A percentile compares a stretch with the other conserved stretches of the same genome.
Conservation (phyloP, 2,329 filamentous ascomycete species). For the Calycina herbarum region DNA sequence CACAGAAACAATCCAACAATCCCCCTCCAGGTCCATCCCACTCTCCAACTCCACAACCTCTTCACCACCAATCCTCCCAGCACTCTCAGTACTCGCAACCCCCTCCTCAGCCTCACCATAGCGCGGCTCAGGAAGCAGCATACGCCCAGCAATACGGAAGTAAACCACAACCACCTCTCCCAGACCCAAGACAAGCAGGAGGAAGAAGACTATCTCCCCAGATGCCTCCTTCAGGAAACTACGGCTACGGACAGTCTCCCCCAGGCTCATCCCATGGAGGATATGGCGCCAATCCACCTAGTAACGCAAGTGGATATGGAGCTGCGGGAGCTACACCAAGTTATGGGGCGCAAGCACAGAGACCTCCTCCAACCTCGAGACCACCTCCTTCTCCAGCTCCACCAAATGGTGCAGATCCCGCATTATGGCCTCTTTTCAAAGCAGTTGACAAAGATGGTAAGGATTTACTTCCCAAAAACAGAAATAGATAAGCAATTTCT, state of each 20-base stretch:
- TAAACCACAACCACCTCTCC: constrained; percentile 34
- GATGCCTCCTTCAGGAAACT: constrained; percentile 29
- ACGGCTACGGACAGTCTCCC: constrained; percentile 35
- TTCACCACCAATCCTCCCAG: constrained; percentile 45
- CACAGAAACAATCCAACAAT: constrained; percentile 13
- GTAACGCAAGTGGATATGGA: constrained; percentile 39
- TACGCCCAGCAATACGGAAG: constrained; percentile 30
- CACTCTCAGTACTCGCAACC: constrained; percentile 47
- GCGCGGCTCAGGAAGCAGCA: constrained; percentile 28
- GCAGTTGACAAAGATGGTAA: constrained; percentile 84
- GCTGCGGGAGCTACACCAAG: constrained; percentile 44
- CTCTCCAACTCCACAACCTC: constrained; percentile 16
- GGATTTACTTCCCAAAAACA: constrained; percentile 20
- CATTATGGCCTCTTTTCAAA: constrained; percentile 80
- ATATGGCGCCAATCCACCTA: constrained; percentile 1
- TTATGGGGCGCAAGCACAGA: constrained; percentile 45
- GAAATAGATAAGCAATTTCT: not conserved
- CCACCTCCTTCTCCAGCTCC: constrained; percentile 66
- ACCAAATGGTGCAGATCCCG: constrained; percentile 61
- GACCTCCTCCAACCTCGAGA: constrained; percentile 55
- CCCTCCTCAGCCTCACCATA: constrained; percentile 26
- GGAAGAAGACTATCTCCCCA: constrained; percentile 30
- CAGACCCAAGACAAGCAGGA: constrained; percentile 13
- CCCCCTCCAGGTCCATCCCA: constrained; percentile 24
- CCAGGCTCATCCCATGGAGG: constrained; percentile 36